A percentile compares a stretch with the other conserved stretches of the same genome.
These are phyloP conservation scores for Sporothrix humicola DNA, from an alignment of 2,329 filamentous ascomycete genomes.

Conservation along the genomic window DNA sequence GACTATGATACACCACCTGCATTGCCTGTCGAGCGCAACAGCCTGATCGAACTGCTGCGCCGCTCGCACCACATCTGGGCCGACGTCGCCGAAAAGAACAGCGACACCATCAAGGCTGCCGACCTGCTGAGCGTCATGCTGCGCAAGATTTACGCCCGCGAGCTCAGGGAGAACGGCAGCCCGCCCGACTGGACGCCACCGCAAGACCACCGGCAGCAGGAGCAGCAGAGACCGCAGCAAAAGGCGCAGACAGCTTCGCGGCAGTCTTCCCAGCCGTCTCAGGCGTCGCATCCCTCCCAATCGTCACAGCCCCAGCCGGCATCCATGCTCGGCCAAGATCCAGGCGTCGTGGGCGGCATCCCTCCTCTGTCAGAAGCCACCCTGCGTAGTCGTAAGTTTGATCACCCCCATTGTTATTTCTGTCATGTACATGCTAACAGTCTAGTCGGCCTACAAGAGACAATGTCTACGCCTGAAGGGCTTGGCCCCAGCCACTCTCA, in stretches of 20 bases:
- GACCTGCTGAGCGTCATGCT: constrained; percentile 53
- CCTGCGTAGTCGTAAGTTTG: not conserved
- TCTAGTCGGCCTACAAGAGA: constrained; percentile 21
- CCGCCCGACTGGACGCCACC: constrained; percentile 27
- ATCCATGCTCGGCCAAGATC: not conserved
- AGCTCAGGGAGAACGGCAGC: constrained; percentile 23
- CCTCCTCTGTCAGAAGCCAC: constrained; percentile 1
- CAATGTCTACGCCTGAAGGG: not conserved
- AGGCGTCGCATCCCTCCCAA: not conserved
- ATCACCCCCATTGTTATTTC: too few species aligned
- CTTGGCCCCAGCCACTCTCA: not conserved
- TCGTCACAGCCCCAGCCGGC: not conserved
- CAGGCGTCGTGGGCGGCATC: not conserved
- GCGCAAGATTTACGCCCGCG: constrained; percentile 34
- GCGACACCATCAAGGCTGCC: constrained; percentile 54
- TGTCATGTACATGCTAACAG: not conserved
- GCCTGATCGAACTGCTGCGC: constrained; percentile 50
- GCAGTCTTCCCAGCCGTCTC: not conserved
- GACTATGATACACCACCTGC: constrained; percentile 24
- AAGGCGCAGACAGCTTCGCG: not conserved
- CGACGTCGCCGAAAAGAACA: constrained; percentile 46
- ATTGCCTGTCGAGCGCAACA: constrained; percentile 38
- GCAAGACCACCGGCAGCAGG: not conserved
- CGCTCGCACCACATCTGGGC: constrained; percentile 54
- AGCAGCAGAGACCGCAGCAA: not conserved